Evolutionary conservation across 2,329 filamentous ascomycete species (phyloP).

Genomic region (Graphiopsis chlorocephala): DNA sequence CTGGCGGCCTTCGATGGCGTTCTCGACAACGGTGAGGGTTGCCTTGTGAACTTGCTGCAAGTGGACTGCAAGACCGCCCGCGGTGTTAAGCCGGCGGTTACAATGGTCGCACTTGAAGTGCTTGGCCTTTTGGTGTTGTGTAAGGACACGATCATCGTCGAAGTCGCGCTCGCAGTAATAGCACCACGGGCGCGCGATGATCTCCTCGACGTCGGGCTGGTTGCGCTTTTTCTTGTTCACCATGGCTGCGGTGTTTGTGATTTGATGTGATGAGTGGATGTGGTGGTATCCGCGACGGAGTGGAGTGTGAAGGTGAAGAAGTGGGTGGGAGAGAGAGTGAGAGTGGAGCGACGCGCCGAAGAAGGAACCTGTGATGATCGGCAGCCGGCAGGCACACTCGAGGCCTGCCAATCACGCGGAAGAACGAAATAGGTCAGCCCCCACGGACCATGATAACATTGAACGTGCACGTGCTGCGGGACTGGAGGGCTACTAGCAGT

Average conservation of each 20-base stretch:
- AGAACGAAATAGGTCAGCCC: not conserved
- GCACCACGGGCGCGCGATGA: constrained; percentile 87
- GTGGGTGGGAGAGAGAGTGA: not conserved
- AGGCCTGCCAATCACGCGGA: not conserved
- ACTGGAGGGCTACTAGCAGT: too few relatives aligned
- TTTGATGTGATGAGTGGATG: not conserved
- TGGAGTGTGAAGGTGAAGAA: not conserved
- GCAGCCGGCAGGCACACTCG: not conserved
- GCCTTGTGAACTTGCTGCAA: constrained; percentile 99
- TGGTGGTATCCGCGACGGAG: not conserved
- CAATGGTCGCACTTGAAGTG: constrained; percentile 98
- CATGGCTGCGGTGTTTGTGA: not conserved
- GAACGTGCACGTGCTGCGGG: not conserved
- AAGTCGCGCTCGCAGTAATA: constrained; percentile 99
- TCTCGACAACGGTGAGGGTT: constrained; percentile 80
- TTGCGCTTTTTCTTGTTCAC: not conserved
- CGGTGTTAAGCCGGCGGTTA: constrained; percentile 83
- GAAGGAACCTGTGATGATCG: not conserved
- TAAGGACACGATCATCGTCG: constrained; percentile 93
- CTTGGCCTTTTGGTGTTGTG: constrained; percentile 97
- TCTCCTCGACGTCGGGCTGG: constrained; percentile 81
- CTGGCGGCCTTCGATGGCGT: constrained; percentile 82
- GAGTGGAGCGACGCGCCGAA: not conserved
- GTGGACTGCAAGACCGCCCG: constrained; percentile 96
- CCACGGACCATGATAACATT: not conserved